Evolutionary conservation across 208 protist species (phyloP).

Genomic region (Acanthamoeba castellanii): DNA sequence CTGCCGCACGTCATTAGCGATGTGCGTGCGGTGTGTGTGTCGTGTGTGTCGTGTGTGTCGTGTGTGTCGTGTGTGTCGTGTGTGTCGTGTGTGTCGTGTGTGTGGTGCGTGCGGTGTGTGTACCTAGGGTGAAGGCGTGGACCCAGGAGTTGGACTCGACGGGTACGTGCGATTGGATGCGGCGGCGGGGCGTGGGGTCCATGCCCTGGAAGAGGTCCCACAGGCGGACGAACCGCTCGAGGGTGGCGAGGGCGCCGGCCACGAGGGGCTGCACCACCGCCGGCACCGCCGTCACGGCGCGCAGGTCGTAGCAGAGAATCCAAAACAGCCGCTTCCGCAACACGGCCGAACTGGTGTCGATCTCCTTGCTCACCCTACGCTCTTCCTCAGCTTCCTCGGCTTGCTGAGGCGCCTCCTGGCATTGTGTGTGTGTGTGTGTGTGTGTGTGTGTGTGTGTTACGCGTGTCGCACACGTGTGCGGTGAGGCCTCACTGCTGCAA

Average conservation of each 20-base stretch:
- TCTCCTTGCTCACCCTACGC: neutral
- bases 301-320: conserved; percentile 44
- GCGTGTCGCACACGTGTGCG: no score
- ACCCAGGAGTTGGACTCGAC: neutral
- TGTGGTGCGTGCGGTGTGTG: no score
- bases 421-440: neutral
- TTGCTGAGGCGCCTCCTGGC: neutral
- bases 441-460: neutral
- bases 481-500: no score
- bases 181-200: conserved; percentile 23
- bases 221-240: neutral
- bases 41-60: no score
- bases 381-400: neutral
- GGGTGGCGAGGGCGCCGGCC: neutral
- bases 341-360: neutral
- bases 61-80: no score
- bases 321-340: conserved; percentile 40
- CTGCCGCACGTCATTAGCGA: neutral
- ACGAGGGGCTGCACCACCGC: neutral
- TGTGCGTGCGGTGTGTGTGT: no score
- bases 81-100: no score
- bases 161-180: neutral
- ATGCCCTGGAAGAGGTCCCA: neutral
- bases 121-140: neutral
- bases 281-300: conserved; percentile 18